These are phyloP conservation scores for Glycyrrhiza uralensis DNA, from an alignment of 306 rosid genomes.

Conservation along the genomic window DNA sequence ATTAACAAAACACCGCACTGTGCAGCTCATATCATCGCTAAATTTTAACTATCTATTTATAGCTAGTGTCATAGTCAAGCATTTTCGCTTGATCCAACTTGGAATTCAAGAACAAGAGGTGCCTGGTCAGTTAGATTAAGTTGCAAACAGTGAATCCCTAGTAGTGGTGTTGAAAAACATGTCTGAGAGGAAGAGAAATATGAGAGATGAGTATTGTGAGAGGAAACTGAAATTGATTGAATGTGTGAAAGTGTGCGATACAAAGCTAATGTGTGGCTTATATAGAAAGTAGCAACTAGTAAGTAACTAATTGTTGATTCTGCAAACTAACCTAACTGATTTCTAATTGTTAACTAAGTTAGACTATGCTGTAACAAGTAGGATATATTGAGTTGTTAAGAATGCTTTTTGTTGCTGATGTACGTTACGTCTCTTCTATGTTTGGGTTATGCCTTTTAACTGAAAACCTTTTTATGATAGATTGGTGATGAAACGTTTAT, in stretches of 20 bases:
- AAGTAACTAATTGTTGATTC: background rate
- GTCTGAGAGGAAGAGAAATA: background rate
- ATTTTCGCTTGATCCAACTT: conserved; percentile 16
- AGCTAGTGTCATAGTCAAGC: background rate
- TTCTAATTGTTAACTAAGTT: too few relatives aligned
- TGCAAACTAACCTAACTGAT: background rate
- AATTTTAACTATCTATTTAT: background rate
- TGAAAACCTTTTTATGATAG: conserved; percentile 48
- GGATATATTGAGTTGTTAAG: background rate
- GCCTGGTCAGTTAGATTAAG: background rate
- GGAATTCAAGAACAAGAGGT: conserved; percentile 1
- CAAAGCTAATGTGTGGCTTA: background rate
- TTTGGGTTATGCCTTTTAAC: conserved; percentile 16
- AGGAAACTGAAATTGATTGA: background rate
- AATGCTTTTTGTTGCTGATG: conserved; percentile 17
- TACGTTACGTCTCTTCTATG: background rate
- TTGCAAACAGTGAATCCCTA: background rate
- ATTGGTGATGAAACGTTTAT: conserved; percentile 99
- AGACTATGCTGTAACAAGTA: background rate
- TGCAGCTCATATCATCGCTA: background rate
- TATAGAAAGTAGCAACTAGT: background rate
- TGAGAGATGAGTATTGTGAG: background rate
- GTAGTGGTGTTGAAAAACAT: background rate
- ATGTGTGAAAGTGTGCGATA: background rate
- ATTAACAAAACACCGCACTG: background rate